Conservation (phyloP, 2,329 filamentous ascomycete genomes). For the Aureobasidium lini region DNA sequence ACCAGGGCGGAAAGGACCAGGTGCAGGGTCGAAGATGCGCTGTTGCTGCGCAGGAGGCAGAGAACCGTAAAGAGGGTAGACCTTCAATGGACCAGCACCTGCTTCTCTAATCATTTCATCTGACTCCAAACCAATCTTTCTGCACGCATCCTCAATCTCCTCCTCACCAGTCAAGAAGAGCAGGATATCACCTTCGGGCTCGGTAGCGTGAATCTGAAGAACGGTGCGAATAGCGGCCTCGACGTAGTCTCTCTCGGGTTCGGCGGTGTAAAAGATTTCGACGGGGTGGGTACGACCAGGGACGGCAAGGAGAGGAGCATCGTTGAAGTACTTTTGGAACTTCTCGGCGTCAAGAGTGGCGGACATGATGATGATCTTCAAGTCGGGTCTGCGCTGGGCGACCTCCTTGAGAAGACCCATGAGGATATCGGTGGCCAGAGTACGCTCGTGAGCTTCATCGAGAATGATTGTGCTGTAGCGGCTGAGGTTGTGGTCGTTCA, state of each 20-base stretch:
- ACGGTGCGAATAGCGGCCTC: slow-evolving; percentile 93
- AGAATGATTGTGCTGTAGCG: slow-evolving; percentile 97
- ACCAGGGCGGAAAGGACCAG: slow-evolving; percentile 61
- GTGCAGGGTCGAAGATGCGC: slow-evolving; percentile 86
- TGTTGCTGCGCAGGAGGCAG: slow-evolving; percentile 90
- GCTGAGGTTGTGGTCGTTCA: slow-evolving; percentile 86
- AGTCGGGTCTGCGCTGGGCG: slow-evolving; percentile 68
- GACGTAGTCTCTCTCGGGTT: slow-evolving; percentile 93
- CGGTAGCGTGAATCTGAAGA: slow-evolving; percentile 89
- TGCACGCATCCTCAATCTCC: slow-evolving; percentile 92
- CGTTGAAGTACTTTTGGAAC: slow-evolving; percentile 94
- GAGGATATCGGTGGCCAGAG: slow-evolving; percentile 90
- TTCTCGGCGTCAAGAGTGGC: slow-evolving; percentile 96
- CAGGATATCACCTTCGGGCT: slow-evolving; percentile 85
- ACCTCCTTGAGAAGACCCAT: slow-evolving; percentile 96
- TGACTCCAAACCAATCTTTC: slow-evolving; percentile 82
- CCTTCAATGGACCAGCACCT: slow-evolving; percentile 78
- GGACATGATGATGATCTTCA: slow-evolving; percentile 99
- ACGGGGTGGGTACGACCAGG: slow-evolving; percentile 93
- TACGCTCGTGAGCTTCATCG: slow-evolving; percentile 96
- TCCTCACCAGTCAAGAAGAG: slow-evolving; percentile 96
- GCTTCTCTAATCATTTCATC: slow-evolving; percentile 90
- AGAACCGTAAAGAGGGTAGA: slow-evolving; percentile 91
- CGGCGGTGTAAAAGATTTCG: slow-evolving; percentile 96
- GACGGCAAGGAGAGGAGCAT: slow-evolving; percentile 86